phyloP scores from a whole-genome alignment of 148 eudicot species.

The Spergularia bocconei region DNA sequence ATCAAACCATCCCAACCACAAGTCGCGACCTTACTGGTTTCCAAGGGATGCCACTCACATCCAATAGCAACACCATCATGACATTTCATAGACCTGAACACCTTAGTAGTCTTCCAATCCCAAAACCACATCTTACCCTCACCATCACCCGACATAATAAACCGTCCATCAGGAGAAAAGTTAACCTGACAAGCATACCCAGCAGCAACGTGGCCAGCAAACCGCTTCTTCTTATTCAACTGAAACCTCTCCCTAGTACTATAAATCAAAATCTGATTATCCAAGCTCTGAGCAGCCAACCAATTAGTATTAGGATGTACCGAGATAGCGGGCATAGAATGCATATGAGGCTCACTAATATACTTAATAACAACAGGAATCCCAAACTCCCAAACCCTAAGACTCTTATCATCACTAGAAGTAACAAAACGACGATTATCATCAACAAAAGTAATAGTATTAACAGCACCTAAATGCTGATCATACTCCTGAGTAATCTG shows the following conservation, averaged over 20 bases:
- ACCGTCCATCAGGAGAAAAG: constrained; percentile 97
- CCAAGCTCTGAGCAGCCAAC: constrained; percentile 97
- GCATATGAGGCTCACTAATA: constrained; percentile 98
- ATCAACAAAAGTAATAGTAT: constrained; percentile 93
- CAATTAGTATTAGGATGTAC: constrained; percentile 86
- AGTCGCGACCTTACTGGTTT: constrained; percentile 93
- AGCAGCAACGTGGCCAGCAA: constrained; percentile 88
- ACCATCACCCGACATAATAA: constrained; percentile 96
- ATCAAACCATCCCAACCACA: constrained; percentile 99
- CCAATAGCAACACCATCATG: constrained; percentile 95
- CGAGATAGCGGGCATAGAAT: constrained; percentile 90
- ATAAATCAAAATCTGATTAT: constrained; percentile 92
- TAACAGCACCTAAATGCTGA: constrained; percentile 95
- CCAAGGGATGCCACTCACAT: constrained; percentile 93
- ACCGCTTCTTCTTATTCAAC: constrained; percentile 93
- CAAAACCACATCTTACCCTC: constrained; percentile 98
- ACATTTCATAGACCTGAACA: constrained; percentile 76
- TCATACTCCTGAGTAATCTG: constrained; percentile 97
- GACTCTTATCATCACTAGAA: constrained; percentile 92
- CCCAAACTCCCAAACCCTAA: constrained; percentile 95
- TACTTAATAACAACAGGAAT: constrained; percentile 97
- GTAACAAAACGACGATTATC: constrained; percentile 93
- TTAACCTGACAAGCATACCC: constrained; percentile 99
- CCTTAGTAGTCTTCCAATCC: constrained; percentile 98
- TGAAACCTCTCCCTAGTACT: constrained; percentile 89